Evolutionary conservation across 1,284 basidiomycete species (phyloP).

Genomic region (Trametes polyzona): DNA sequence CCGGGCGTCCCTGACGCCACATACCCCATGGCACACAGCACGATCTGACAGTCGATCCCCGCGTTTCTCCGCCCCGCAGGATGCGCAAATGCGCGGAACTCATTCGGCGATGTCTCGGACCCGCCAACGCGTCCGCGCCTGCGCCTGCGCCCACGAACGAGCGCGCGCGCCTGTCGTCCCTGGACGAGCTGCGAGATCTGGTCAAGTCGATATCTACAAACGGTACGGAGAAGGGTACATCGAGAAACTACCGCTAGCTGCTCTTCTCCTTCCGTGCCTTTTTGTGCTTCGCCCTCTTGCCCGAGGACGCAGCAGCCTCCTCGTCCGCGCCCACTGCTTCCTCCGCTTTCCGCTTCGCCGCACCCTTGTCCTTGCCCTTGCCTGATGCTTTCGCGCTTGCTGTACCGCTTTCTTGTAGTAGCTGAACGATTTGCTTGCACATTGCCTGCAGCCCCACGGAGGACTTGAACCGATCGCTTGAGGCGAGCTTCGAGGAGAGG

Average conservation of each 20-base stretch:
- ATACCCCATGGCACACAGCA: background rate
- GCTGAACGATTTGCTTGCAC: slow-evolving; percentile 51
- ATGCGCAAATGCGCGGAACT: slow-evolving; percentile 26
- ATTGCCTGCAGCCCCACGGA: slow-evolving; percentile 48
- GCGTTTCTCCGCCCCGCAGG: no score
- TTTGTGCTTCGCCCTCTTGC: slow-evolving; percentile 56
- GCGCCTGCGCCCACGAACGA: no score
- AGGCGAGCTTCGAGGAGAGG: slow-evolving; percentile 42
- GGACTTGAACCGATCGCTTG: slow-evolving; percentile 48
- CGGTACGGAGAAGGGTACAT: slow-evolving; percentile 3
- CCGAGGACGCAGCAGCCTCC: slow-evolving; percentile 31
- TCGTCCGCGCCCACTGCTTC: slow-evolving; percentile 32
- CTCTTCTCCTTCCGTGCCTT: slow-evolving; percentile 49
- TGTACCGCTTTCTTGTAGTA: slow-evolving; percentile 19
- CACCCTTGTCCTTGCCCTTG: slow-evolving; percentile 17
- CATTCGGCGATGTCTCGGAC: slow-evolving; percentile 18
- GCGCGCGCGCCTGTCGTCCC: slow-evolving; percentile 8
- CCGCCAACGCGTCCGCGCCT: slow-evolving; percentile 1
- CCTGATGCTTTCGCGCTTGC: slow-evolving; percentile 15
- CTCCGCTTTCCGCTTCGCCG: slow-evolving; percentile 33
- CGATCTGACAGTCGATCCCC: background rate
- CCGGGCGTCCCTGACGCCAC: background rate
- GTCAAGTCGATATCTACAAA: slow-evolving; percentile 14
- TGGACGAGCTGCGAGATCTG: slow-evolving; percentile 20
- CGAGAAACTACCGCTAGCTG: slow-evolving; percentile 18